Evolutionary conservation across 2,329 filamentous ascomycete genomes (phyloP), one percentile per base, ranked within the genome.

Genomic region (Dothidotthia symphoricarpi): DNA sequence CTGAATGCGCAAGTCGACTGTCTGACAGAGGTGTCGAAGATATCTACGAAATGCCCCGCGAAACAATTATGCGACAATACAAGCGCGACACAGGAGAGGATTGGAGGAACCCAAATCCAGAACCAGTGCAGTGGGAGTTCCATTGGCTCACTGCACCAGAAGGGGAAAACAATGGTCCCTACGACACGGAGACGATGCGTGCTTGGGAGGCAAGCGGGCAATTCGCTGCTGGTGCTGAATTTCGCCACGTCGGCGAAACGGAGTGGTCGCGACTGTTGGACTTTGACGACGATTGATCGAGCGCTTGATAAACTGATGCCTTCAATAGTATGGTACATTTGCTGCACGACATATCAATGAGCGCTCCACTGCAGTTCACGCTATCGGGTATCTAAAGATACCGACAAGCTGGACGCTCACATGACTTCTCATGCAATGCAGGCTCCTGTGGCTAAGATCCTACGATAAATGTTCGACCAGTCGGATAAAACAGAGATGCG

Each of bases 131-230:
- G 74, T 98, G 91, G 90, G 87, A 97, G 67, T 98, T 88, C 64
- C 79, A 88, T 41, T 98, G 93, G 93, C 83, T 82, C 26, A 89
- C 95, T 63, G 88, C 87, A 13, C 77, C 89, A 27, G 91, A 95
- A 59, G 87, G 80, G 9, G 77, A 80, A 31, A 78, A 79, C 41
- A 88, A 98, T 66, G 93, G 93, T 0, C 91, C 93, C 0, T 98
- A 89, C 64, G 88, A 96, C 60, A 80, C 77, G 6, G 66, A 76
- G 4, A 91, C 85, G 25, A 97, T 98, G 93, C 80, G 82, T 55
- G 86, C 87, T 2, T 98, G 93, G 93, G 82, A 85, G 52, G 82
- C 87, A 46, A 88, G 88, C 16, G 93, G 93, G 3, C 97, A 97
- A 64, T 98, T 98, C 68, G 85, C 83, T 10, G 85, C 93, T 48